Evolutionary conservation across 257 asterid species (phyloP), one percentile per base, ranked within the genome.

Genomic region (Buddleja alternifolia): DNA sequence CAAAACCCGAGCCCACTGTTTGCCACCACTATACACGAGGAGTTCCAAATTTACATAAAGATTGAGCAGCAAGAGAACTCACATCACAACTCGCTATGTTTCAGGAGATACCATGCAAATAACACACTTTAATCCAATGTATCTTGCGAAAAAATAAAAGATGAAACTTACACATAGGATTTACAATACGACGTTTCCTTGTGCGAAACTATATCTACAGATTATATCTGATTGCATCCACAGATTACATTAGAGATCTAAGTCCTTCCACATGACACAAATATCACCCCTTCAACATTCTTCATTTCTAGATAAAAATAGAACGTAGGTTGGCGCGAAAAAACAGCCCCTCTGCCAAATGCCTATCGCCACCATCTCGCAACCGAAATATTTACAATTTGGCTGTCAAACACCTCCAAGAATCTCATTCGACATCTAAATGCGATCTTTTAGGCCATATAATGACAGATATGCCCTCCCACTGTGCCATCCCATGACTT

Each of bases 401-500:
- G 4, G 37, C 36, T 36, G 17, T 50, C 47, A 51, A 51, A 52
- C 20, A 24, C 51, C 37, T 12, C 20, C 37, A 12, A n/a, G 39
- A 24, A 53, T 23, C 19, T 24, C 40, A 36, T 15, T 36, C 19
- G 34, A 14, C 39, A 16, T 48, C 57, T 67, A 40, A 52, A 39
- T 24, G 45, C 16, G n/a, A 39, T 67, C 56, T 54, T 37, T 6
- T 10, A 14, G 55, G n/a, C n/a, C n/a, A n/a, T n/a, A n/a, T n/a
- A n/a, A n/a, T 51, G 7, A 20, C 70, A 82, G 67, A 61, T 67
- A 17, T 70, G 74, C 54, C 70, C 86, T 17, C 54, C 46, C 23
- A 46, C 12, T n/a, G 79, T 46, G 66, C 9, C 44, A 44, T 78
- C 84, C 79, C 82, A 84, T 4, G 57, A 56, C 63, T 59, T 73